A percentile compares a stretch with the other conserved stretches of the same genome.
Evolutionary conservation across 2,329 filamentous ascomycete genomes (phyloP).

Genomic region (Sphaerostilbella broomeana): DNA sequence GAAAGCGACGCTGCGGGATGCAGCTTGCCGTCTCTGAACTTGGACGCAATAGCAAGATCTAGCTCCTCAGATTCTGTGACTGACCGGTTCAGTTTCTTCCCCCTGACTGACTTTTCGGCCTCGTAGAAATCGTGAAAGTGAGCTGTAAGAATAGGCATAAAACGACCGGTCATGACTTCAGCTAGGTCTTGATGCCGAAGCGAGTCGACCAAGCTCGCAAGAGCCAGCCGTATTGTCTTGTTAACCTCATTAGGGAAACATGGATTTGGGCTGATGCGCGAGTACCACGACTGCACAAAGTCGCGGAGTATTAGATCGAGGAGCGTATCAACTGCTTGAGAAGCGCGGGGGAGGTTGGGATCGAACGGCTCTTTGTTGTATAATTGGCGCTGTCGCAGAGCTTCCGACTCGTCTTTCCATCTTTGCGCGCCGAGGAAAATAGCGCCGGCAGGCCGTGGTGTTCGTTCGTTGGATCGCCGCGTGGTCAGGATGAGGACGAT

Average conservation of each 20-base stretch:
- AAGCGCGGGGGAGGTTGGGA: conserved; percentile 68
- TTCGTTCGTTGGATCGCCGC: conserved; percentile 38
- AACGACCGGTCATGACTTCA: conserved; percentile 70
- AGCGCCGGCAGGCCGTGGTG: conserved; percentile 37
- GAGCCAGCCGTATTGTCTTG: conserved; percentile 63
- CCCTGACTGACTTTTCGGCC: conserved; percentile 79
- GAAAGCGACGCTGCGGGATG: conserved; percentile 79
- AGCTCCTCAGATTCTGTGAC: conserved; percentile 96
- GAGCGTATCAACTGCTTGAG: conserved; percentile 70
- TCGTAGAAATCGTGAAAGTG: conserved; percentile 89
- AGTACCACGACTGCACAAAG: conserved; percentile 86
- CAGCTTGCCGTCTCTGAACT: conserved; percentile 81
- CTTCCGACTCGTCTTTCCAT: conserved; percentile 66
- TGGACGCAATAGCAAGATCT: conserved; percentile 89
- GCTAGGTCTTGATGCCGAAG: conserved; percentile 74
- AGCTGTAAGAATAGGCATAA: conserved; percentile 80
- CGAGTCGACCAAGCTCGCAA: conserved; percentile 65
- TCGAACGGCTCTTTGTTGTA: conserved; percentile 68
- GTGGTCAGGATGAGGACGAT: conserved; percentile 51
- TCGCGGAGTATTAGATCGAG: conserved; percentile 72
- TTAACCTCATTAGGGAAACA: conserved; percentile 85
- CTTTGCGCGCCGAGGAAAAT: conserved; percentile 55
- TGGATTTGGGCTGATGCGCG: conserved; percentile 71
- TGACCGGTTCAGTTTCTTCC: conserved; percentile 77
- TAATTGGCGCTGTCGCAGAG: conserved; percentile 56